Evolutionary conservation across 1,284 basidiomycete genomes (phyloP).

Genomic region (Leccinum griseonigrum): DNA sequence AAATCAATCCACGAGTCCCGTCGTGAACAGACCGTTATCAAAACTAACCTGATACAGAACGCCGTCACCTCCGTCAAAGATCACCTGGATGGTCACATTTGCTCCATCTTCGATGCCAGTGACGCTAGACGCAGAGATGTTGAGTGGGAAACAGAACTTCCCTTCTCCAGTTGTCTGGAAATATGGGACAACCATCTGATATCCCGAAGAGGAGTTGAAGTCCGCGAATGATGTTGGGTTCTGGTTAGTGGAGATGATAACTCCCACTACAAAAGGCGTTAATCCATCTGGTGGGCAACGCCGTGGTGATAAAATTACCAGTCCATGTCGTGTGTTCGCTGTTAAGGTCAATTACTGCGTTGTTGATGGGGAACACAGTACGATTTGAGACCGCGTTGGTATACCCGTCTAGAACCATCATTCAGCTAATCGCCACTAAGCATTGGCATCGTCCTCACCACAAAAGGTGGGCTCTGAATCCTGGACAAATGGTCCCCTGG

Average conservation of each 20-base stretch:
- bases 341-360: constrained; percentile 41
- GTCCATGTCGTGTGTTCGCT: constrained; percentile 42
- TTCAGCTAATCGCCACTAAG: constrained; percentile 1
- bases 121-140: constrained; percentile 44
- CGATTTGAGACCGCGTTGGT: constrained; percentile 41
- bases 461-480: constrained; percentile 51
- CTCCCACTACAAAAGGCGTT: constrained; percentile 34
- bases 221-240: constrained; percentile 53
- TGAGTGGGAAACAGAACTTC: constrained; percentile 51
- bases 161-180: constrained; percentile 48
- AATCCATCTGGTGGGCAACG: background rate
- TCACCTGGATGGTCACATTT: constrained; percentile 48
- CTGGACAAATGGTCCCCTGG: constrained; percentile 52
- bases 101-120: constrained; percentile 45
- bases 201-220: constrained; percentile 44
- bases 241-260: constrained; percentile 40
- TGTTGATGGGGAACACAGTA: constrained; percentile 54
- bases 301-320: constrained; percentile 25
- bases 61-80: constrained; percentile 52
- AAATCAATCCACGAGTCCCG: background rate
- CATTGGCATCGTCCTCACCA: constrained; percentile 32
- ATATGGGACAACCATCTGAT: constrained; percentile 38
- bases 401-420: constrained; percentile 43
- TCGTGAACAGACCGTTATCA: background rate
- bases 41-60: constrained; percentile 48